Evolutionary conservation across 177 flowering plant genomes (phyloP).

Genomic region (Vitis hybrid): DNA sequence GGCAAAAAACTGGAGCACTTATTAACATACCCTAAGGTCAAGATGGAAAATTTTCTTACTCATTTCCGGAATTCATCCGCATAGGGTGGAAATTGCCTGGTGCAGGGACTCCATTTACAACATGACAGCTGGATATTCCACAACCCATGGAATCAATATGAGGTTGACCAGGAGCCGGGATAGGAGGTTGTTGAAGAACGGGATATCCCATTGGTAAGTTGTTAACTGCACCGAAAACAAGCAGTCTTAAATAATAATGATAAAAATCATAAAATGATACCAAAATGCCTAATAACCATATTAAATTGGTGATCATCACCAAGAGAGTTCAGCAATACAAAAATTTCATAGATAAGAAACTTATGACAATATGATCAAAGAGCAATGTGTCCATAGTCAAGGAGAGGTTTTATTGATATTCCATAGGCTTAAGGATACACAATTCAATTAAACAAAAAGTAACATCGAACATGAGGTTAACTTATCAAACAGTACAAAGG

Average conservation of each 20-base stretch:
- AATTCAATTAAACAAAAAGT: too few species aligned
- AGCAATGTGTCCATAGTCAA: too few species aligned
- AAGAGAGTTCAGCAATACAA: too few species aligned
- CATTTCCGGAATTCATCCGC: constrained; percentile 78
- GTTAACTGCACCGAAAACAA: constrained; percentile 82
- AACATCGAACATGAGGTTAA: too few species aligned
- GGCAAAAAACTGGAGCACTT: background rate
- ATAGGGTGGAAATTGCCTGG: constrained; percentile 79
- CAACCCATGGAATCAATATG: constrained; percentile 80
- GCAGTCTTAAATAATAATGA: constrained; percentile 42
- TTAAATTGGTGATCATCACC: too few species aligned
- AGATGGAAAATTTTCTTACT: constrained; percentile 49
- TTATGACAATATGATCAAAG: too few species aligned
- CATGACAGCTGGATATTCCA: constrained; percentile 80
- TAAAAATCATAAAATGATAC: background rate
- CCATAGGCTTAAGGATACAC: too few species aligned
- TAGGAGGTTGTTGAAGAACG: constrained; percentile 73
- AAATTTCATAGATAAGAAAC: too few species aligned
- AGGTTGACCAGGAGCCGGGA: constrained; percentile 80
- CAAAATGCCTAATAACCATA: too few species aligned
- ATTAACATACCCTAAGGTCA: background rate
- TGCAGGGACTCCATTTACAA: constrained; percentile 97
- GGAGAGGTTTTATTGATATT: too few species aligned
- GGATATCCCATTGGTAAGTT: constrained; percentile 97
- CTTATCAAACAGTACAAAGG: too few species aligned